A percentile compares a stretch with the other conserved stretches of the same genome.
These are phyloP conservation scores for Fusarium multiceps DNA, from an alignment of 2,329 filamentous ascomycete species.

Conservation along the genomic window DNA sequence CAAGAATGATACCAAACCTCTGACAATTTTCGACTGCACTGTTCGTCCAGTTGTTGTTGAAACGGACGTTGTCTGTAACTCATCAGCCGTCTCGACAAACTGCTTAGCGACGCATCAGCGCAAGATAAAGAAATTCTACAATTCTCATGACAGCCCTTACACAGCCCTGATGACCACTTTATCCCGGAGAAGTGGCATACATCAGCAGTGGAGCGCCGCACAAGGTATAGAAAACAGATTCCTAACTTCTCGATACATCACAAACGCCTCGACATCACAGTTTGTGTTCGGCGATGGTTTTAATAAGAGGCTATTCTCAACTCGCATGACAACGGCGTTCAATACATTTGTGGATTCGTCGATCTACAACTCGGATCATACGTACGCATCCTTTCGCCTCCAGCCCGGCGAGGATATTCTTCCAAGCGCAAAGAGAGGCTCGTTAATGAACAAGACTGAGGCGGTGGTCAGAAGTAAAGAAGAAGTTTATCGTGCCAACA, in stretches of 20 bases:
- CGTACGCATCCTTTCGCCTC: too few relatives aligned
- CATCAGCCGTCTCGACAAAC: neutral
- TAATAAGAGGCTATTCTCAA: too few relatives aligned
- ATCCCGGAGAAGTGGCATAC: rapidly evolving
- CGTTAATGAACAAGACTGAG: too few relatives aligned
- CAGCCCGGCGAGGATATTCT: too few relatives aligned
- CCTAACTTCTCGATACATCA: rapidly evolving
- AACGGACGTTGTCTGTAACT: slow-evolving; percentile 1
- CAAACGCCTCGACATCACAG: rapidly evolving
- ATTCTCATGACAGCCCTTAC: rapidly evolving
- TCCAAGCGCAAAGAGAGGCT: rapidly evolving
- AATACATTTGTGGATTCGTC: too few relatives aligned
- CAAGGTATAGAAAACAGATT: rapidly evolving
- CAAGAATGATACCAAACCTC: rapidly evolving
- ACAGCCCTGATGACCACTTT: neutral
- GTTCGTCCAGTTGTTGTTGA: neutral
- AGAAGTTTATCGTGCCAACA: rapidly evolving
- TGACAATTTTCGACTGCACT: neutral
- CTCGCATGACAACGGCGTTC: rapidly evolving
- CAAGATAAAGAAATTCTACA: rapidly evolving
- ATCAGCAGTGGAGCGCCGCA: too few relatives aligned
- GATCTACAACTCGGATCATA: rapidly evolving
- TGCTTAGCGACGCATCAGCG: neutral
- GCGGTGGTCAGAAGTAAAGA: rapidly evolving
- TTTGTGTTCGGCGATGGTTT: rapidly evolving